Percentiles rank a stretch among this genome's conserved stretches.
Evolutionary conservation across 306 rosid genomes (phyloP).

Genomic region (Sechiopsis laciniata): DNA sequence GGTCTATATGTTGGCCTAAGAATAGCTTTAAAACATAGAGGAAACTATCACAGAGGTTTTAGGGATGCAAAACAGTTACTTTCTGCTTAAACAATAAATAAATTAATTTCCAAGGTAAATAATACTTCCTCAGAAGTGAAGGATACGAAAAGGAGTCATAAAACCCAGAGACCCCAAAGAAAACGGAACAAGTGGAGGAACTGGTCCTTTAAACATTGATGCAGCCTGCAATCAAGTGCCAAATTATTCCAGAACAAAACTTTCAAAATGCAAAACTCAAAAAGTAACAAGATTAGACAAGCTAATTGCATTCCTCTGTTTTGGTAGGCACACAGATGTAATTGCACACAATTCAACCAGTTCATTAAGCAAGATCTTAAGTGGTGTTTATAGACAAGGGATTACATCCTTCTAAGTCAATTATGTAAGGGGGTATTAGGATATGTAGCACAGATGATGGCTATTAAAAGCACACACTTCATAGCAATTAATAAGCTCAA

Average conservation of each 20-base stretch:
- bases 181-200: constrained; percentile 92
- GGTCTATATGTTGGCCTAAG: not conserved
- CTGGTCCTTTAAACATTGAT: constrained; percentile 95
- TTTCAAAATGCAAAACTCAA: not conserved
- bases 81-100: not conserved
- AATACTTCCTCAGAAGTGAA: constrained; percentile 24
- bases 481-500: not conserved
- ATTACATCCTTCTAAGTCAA: no score
- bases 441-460: not conserved
- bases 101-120: constrained; percentile 9
- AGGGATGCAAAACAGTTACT: not conserved
- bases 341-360: not conserved
- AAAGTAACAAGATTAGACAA: constrained; percentile 1
- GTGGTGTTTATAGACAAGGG: no score
- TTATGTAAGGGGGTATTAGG: no score
- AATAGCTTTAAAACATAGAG: not conserved
- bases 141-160: constrained; percentile 98
- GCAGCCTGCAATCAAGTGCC: constrained; percentile 69
- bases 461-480: not conserved
- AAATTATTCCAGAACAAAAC: constrained; percentile 15
- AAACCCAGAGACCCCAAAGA: constrained; percentile 95
- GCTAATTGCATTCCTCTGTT: not conserved
- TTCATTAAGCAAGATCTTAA: not conserved
- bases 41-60: not conserved
- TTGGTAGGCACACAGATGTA: not conserved